Evolutionary conservation across 768 basidiomycete species (phyloP).

Genomic region (Rhodocollybia butyracea): DNA sequence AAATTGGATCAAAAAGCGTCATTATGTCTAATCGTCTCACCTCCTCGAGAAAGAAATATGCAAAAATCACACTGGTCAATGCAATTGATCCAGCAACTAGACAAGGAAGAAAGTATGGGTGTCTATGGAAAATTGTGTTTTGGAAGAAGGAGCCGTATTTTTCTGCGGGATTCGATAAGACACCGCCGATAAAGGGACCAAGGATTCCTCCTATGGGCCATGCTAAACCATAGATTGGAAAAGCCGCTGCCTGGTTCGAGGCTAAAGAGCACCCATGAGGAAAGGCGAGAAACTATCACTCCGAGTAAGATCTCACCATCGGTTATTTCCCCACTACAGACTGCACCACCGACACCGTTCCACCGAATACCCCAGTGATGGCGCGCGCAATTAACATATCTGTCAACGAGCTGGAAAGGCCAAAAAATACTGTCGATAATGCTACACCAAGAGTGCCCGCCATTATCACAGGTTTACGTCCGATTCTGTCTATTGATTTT

Average conservation of each 20-base stretch:
- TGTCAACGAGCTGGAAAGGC: slow-evolving; percentile 52
- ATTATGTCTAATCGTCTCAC: too few species aligned
- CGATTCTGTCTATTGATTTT: slow-evolving; percentile 45
- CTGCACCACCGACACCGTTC: slow-evolving; percentile 62
- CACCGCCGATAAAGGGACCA: slow-evolving; percentile 63
- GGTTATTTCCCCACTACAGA: slow-evolving; percentile 64
- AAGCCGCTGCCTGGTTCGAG: slow-evolving; percentile 56
- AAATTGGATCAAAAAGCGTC: too few species aligned
- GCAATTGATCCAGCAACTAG: slow-evolving; percentile 43
- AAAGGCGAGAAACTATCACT: too few species aligned
- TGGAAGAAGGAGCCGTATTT: slow-evolving; percentile 47
- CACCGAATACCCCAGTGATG: slow-evolving; percentile 63
- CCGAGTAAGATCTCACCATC: slow-evolving; percentile 16
- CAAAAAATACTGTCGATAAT: slow-evolving; percentile 50
- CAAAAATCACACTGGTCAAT: slow-evolving; percentile 36
- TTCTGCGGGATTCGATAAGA: slow-evolving; percentile 52
- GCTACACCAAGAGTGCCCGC: slow-evolving; percentile 48
- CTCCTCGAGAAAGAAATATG: slow-evolving; percentile 53
- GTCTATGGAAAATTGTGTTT: slow-evolving; percentile 39
- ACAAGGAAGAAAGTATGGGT: slow-evolving; percentile 66
- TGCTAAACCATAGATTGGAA: slow-evolving; percentile 47
- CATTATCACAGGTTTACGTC: slow-evolving; percentile 63
- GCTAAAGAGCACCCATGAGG: slow-evolving; percentile 10
- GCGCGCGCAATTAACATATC: slow-evolving; percentile 48
- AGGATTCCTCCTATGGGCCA: slow-evolving; percentile 4